Conservation (phyloP, 78 protist genomes). For the Dictyostelium intermedium region DNA sequence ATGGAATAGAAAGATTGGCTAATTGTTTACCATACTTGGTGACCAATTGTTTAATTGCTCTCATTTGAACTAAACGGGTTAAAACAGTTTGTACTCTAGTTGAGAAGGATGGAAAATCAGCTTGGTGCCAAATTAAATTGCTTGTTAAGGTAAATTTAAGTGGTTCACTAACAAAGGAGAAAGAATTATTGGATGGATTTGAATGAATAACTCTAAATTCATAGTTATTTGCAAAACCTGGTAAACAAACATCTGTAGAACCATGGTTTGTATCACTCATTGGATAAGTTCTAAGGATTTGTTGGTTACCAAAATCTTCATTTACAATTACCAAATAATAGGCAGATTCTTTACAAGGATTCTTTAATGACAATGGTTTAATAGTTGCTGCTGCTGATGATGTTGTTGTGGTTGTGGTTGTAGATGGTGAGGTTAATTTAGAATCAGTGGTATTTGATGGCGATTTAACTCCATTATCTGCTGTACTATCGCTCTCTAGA, state of each 20-base stretch:
- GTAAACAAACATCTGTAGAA: conserved; percentile 10
- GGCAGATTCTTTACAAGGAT: conserved; percentile 5
- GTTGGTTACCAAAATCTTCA: background rate
- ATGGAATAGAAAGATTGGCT: background rate
- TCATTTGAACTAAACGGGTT: conserved; percentile 29
- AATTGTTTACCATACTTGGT: conserved; percentile 42
- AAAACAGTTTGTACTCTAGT: conserved; percentile 49
- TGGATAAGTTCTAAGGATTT: conserved; percentile 27
- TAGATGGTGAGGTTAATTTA: background rate
- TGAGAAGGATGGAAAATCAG: conserved; percentile 53
- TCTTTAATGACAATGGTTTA: conserved; percentile 5
- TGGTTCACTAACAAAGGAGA: conserved; percentile 3
- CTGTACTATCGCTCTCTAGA: background rate
- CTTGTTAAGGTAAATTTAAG: background rate
- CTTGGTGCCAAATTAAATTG: conserved; percentile 54
- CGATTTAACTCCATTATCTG: background rate
- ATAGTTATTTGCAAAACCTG: conserved; percentile 40
- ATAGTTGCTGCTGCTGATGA: background rate
- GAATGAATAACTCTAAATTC: conserved; percentile 18
- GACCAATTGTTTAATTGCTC: conserved; percentile 20
- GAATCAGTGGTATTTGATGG: background rate
- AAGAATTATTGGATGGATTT: conserved; percentile 11
- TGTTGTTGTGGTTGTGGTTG: background rate
- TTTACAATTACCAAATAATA: conserved; percentile 22
- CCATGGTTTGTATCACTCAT: background rate